Base-by-base conservation (phyloP, 1,139 yeast genomes). In the Taphrina sp. region DNA sequence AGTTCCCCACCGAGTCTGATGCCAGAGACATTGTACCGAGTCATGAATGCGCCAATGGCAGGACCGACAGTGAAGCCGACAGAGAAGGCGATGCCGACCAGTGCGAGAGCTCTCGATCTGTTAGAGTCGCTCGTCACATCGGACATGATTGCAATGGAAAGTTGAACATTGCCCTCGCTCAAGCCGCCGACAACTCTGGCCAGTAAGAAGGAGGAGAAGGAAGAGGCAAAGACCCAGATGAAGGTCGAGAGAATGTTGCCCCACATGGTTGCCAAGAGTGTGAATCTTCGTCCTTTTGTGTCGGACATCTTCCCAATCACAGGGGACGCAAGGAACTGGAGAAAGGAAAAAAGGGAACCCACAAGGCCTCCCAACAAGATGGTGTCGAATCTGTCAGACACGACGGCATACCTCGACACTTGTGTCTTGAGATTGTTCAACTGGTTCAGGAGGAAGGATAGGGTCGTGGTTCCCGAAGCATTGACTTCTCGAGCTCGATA, bases 201-300 rank as follows among this genome's bases (percentile, higher is more conserved):
- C 17, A 37, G 44, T 17, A 52, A 22, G 23, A 52, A 52, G 29
- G 51, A 42, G 14, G 37, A 42, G 24, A 52, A 52, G 51, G 43
- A 41, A 16, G 56, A 52, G 12, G 56, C 56, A 42, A 52, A 52
- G 43, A 52, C 51, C 56, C 56, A 52, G 49, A 52, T 36, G 49
- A 44, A 35, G 37, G 51, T 43, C 24, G 51, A 43, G 19, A 52
- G 56, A 34, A 52, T 52, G 33, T 52, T 52, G 28, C 56, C 56
- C 42, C 42, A 52, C 56, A 52, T 52, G 10, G 56, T 52, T 2
- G 38, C 43, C 28, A 52, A 33, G 12, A 52, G 33, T 7, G 56
- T 52, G 43, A 26, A 44, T 10, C 56, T 26, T 14, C 56, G 29
- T 12, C 56, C 56, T 16, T 44, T 36, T 5, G 36, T 10, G 36